Evolutionary conservation across 169 alveolate genomes (phyloP).

Genomic region (Cryptosporidium viatorum): DNA sequence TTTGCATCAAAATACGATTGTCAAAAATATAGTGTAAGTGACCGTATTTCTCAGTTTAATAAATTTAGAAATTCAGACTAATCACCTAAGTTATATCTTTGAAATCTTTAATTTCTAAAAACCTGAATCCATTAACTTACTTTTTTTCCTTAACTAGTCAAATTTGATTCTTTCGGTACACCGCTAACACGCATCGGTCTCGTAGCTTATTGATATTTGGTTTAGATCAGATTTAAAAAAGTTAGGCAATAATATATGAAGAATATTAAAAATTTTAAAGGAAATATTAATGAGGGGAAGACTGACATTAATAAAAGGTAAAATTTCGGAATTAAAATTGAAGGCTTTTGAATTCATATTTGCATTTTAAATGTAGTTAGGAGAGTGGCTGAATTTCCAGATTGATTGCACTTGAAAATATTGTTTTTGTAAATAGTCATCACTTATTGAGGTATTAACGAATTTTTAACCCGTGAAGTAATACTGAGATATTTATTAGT

Average conservation of each 20-base stretch:
- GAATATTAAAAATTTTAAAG: neutral
- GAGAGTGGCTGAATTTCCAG: neutral
- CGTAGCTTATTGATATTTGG: neutral
- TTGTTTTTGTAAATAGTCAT: no score
- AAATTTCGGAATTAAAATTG: neutral
- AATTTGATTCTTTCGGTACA: neutral
- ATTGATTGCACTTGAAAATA: no score
- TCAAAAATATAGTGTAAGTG: neutral
- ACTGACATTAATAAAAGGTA: neutral
- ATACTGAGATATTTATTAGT: neutral
- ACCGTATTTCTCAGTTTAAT: neutral
- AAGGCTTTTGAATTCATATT: neutral
- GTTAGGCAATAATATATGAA: neutral
- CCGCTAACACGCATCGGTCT: neutral
- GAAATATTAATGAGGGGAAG: neutral
- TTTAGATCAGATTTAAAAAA: neutral
- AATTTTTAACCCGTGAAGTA: neutral
- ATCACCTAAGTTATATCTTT: neutral
- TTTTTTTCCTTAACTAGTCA: slow-evolving; percentile 2
- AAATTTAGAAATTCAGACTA: neutral
- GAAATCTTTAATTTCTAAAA: neutral
- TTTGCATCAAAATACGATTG: neutral
- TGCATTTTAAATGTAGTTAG: neutral
- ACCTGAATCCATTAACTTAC: neutral
- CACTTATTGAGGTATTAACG: no score